Percentiles rank a stretch among this genome's conserved stretches.
Conservation (phyloP, 371 early-diverging fungal species). For the Circinella umbellata region DNA sequence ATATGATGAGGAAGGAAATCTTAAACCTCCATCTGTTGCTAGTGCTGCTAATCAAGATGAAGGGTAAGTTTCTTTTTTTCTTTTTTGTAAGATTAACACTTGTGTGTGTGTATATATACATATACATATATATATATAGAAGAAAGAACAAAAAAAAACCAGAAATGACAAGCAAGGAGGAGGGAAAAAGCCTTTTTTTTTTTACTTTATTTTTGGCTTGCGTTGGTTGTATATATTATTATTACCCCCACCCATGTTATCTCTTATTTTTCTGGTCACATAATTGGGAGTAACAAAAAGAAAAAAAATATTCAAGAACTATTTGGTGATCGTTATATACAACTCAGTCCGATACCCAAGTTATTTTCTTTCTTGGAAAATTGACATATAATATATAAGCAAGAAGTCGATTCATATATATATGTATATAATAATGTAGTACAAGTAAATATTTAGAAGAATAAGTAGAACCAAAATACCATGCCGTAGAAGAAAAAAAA, state of each 20-base stretch:
- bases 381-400: too few species aligned
- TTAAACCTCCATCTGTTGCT: conserved; percentile 25
- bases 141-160: not conserved
- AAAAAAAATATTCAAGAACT: too few species aligned
- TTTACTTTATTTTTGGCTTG: not conserved
- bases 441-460: too few species aligned
- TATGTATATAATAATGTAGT: too few species aligned
- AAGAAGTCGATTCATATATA: too few species aligned
- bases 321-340: too few species aligned
- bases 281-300: too few species aligned
- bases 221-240: not conserved
- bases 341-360: too few species aligned
- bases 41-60: conserved; percentile 54
- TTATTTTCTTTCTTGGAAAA: too few species aligned
- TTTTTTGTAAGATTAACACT: conserved; percentile 1
- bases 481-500: too few species aligned
- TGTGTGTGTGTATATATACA: conserved; percentile 4
- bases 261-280: too few species aligned
- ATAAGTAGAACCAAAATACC: too few species aligned
- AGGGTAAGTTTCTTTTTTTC: conserved; percentile 51
- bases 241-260: not conserved
- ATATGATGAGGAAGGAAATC: conserved; percentile 17
- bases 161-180: not conserved
- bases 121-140: not conserved
- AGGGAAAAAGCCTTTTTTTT: not conserved